Evolutionary conservation across 2,329 filamentous ascomycete genomes (phyloP).

Genomic region (Arthroderma sp.): DNA sequence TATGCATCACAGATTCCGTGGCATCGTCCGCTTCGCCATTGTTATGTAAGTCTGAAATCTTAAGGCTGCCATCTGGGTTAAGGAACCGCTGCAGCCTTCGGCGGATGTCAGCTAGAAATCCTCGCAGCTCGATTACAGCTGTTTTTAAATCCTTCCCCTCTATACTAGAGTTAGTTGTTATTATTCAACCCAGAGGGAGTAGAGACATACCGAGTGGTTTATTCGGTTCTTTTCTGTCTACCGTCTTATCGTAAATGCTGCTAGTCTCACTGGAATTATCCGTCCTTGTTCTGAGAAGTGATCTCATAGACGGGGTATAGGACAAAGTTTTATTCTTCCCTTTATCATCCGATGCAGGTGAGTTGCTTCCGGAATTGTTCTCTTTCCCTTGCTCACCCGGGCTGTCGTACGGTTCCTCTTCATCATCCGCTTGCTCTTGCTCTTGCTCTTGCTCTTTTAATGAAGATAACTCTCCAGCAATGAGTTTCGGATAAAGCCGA

Average conservation of each 20-base stretch:
- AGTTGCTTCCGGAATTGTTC: constrained; percentile 16
- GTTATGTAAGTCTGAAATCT: constrained; percentile 19
- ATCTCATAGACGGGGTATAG: constrained; percentile 26
- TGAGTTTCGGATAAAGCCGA: constrained; percentile 65
- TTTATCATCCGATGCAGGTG: constrained; percentile 15
- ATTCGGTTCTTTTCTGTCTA: constrained; percentile 17
- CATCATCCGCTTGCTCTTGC: constrained; percentile 11
- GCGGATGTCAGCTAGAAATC: constrained; percentile 78
- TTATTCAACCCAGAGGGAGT: background rate
- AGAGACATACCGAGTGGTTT: constrained; percentile 19
- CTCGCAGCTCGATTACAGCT: constrained; percentile 70
- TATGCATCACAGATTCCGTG: constrained; percentile 32
- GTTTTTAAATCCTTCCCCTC: constrained; percentile 73
- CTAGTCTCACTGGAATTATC: constrained; percentile 29
- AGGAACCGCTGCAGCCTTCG: constrained; percentile 49
- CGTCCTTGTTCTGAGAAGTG: constrained; percentile 22
- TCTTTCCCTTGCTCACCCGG: constrained; percentile 17
- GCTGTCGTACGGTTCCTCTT: constrained; percentile 10
- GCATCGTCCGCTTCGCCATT: constrained; percentile 26
- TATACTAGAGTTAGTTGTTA: constrained; percentile 21
- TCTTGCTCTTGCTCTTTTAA: constrained; percentile 37
- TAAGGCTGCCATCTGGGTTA: constrained; percentile 42
- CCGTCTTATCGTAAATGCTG: constrained; percentile 23
- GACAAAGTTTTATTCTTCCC: constrained; percentile 15
- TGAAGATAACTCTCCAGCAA: constrained; percentile 67